Evolutionary conservation across 352 stramenopile species (phyloP), one percentile per base, ranked within the genome.

Genomic region (Pythium folliculosum): DNA sequence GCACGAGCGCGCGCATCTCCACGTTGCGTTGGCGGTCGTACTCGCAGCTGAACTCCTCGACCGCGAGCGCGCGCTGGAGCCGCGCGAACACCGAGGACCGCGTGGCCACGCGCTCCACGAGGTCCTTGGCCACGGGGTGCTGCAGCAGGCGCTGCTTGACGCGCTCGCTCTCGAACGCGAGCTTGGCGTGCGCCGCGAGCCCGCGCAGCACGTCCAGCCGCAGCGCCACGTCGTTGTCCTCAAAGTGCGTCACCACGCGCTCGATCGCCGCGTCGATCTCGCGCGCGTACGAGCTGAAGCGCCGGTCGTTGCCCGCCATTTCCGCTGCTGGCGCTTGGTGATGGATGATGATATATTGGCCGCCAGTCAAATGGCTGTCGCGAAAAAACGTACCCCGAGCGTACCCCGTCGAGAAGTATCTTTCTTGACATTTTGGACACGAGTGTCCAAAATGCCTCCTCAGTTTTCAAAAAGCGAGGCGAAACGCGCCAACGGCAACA

Each of bases 231-330:
- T 93, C 81, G 55, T 77, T 82, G 27, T 84, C 76, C 49, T 93
- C 85, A 47, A 93, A 91, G 37, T 93, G 80, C 23, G 77, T 60
- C 10, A 93, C 81, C 35, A 91, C 75, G 51, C 82, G 82, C 77
- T 92, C 84, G 66, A 91, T 90, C 19, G 80, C 77, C 14, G 74
- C 80, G 73, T 90, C 79, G 32, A 92, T 71, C 47, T 84, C 77
- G 37, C 61, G 48, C 47, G 77, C 78, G 58, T 90, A 80, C 74
- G 78, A 89, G 72, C 77, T 89, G 64, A 76, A 83, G 47, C 81
- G 81, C 45, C 73, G 72, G 47, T 89, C 83, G 55, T 70, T 76
- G 23, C 74, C n/a, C 21, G 19, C 40, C 77, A 66, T 77, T 32
- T 77, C 13, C 40, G 9, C 40, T 47, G n/a, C n/a, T n/a, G n/a